A percentile compares a stretch with the other conserved stretches of the same genome.
These are phyloP conservation scores for Fusarium tuaranense DNA, from an alignment of 2,329 filamentous ascomycete genomes.

Conservation along the genomic window DNA sequence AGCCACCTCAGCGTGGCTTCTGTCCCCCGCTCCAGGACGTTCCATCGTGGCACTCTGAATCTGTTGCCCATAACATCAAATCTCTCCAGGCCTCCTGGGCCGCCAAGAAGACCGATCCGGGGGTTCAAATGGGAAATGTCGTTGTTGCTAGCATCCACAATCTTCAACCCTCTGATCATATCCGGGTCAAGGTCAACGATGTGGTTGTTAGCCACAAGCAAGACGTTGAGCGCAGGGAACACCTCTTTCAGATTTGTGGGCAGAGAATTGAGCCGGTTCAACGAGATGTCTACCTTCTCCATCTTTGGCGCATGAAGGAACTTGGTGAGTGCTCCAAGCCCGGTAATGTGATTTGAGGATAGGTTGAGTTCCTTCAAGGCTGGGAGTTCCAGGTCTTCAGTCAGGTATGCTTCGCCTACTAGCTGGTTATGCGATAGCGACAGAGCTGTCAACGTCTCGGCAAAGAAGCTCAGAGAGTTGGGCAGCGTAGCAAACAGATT, in stretches of 20 bases:
- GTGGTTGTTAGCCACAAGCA: slow-evolving; percentile 84
- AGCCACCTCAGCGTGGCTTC: slow-evolving; percentile 87
- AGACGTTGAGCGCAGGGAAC: slow-evolving; percentile 77
- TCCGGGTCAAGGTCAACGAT: slow-evolving; percentile 80
- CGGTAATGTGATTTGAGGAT: slow-evolving; percentile 77
- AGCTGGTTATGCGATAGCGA: slow-evolving; percentile 83
- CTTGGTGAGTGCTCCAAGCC: slow-evolving; percentile 73
- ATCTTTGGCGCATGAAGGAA: slow-evolving; percentile 80
- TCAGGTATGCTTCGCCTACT: slow-evolving; percentile 72
- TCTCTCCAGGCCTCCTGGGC: slow-evolving; percentile 67
- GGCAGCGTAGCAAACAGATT: slow-evolving; percentile 82
- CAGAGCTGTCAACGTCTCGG: slow-evolving; percentile 76
- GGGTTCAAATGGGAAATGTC: slow-evolving; percentile 86
- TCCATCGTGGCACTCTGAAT: slow-evolving; percentile 88
- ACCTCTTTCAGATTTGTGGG: slow-evolving; percentile 70
- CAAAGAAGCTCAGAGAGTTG: slow-evolving; percentile 76
- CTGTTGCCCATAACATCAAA: slow-evolving; percentile 87
- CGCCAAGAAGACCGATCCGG: slow-evolving; percentile 80
- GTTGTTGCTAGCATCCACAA: slow-evolving; percentile 78
- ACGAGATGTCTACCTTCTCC: slow-evolving; percentile 81
- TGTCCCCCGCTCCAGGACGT: slow-evolving; percentile 86
- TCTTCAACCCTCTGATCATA: slow-evolving; percentile 77
- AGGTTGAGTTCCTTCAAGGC: slow-evolving; percentile 83
- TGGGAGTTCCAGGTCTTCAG: slow-evolving; percentile 75
- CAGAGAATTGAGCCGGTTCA: slow-evolving; percentile 82